phyloP scores from a whole-genome alignment of 345 rosid genomes.

The Luvunga scandens region DNA sequence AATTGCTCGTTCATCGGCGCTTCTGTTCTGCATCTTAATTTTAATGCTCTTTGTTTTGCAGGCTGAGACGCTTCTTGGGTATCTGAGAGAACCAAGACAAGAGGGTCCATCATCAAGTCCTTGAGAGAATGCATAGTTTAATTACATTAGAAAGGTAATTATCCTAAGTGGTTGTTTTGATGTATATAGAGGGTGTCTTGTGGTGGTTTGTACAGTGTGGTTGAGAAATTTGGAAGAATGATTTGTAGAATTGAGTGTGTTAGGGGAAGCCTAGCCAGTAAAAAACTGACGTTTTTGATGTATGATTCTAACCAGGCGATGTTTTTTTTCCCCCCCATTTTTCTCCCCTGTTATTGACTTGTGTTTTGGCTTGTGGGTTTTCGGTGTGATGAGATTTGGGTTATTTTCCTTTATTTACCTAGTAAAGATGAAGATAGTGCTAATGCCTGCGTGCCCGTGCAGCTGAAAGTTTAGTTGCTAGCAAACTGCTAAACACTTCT shows the following conservation, averaged over 20 bases:
- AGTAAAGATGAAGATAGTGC: constrained; percentile 21
- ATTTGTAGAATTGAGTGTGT: constrained; percentile 14
- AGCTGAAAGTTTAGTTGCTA: too few relatives aligned
- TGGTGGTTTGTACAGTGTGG: constrained; percentile 57
- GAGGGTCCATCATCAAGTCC: constrained; percentile 59
- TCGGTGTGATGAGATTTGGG: constrained; percentile 30
- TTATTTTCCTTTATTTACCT: constrained; percentile 16
- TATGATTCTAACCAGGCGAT: constrained; percentile 37
- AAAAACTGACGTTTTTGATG: constrained; percentile 38
- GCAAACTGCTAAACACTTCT: not conserved
- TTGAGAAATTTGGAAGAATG: constrained; percentile 26
- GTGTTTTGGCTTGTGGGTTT: constrained; percentile 19
- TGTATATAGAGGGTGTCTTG: constrained; percentile 48
- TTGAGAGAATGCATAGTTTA: constrained; percentile 19
- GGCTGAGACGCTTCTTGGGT: constrained; percentile 87
- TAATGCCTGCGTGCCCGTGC: not conserved
- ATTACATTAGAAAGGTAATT: constrained; percentile 22
- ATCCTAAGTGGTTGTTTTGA: constrained; percentile 16
- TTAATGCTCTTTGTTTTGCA: constrained; percentile 28
- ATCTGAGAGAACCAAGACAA: constrained; percentile 70
- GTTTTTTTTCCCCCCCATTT: constrained; percentile 7
- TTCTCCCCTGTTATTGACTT: constrained; percentile 1
- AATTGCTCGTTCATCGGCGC: not conserved
- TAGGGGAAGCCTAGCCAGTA: constrained; percentile 19
- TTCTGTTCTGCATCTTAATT: not conserved